Base-by-base conservation (phyloP, 768 basidiomycete genomes). In the Austroboletus eburneus region DNA sequence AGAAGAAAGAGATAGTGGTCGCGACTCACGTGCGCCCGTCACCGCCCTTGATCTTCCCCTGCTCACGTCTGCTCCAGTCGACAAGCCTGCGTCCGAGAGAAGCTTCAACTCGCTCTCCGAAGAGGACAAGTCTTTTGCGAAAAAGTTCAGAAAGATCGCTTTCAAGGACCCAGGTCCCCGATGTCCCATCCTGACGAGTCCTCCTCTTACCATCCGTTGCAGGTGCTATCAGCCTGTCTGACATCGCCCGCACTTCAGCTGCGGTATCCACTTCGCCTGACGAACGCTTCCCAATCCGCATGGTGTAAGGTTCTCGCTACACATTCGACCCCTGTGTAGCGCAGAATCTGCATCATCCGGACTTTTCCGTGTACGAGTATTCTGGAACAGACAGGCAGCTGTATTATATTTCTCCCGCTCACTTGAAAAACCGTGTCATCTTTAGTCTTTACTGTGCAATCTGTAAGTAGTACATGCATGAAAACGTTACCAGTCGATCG, bases 241-340 rank as follows among this genome's bases (percentile, higher is more conserved):
- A 83, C 45, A 93, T 94, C 57, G 91, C 91, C 13, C 81, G 88
- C 56, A 88, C 88, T 46, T 91, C 89, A 9, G 76, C 75, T 49
- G 91, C 83, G 12, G 78, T 81, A 23, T 80, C 78, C 51, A 69
- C 66, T 49, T 84, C 78, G 52, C 83, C 73, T 32, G 65, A 69
- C 45, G 12, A 38, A 17, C 52, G 36, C 14, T 7, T 54, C 34
- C 22, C 27, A 27, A 49, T 44, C 38, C 49, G 39, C 23, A 22
- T 51, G 24, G 50, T 64, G 57, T 63, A 43, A 39, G 58, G 34
- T 43, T 10, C 14, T 50, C 23, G 33, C 21, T 23, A 37, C 21
- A 21, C 3, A 3, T 18, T 34, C 42, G 29, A 39, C 4, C 18
- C 32, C 9, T 5, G 29, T 29, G 29, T 13, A 29, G 7, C 13